Evolutionary conservation across 2,329 filamentous ascomycete species (phyloP).

Genomic region (Penicillium sp.): DNA sequence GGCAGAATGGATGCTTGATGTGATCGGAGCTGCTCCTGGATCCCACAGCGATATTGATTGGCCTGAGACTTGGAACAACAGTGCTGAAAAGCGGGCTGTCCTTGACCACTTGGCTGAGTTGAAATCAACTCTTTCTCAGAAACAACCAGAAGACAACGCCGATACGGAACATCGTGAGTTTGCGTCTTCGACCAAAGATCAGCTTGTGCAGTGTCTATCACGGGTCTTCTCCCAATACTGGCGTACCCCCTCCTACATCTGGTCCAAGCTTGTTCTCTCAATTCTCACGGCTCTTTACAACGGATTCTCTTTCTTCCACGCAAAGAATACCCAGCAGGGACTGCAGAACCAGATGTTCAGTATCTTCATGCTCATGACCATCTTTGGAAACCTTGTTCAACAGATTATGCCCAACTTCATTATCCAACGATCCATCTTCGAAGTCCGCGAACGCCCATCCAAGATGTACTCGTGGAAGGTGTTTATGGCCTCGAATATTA

Average conservation of each 20-base stretch:
- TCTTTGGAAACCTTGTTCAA: slow-evolving; percentile 50
- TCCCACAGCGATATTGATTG: slow-evolving; percentile 49
- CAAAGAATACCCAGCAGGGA: slow-evolving; percentile 66
- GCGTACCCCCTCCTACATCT: slow-evolving; percentile 78
- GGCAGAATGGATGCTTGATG: slow-evolving; percentile 61
- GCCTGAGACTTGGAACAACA: slow-evolving; percentile 58
- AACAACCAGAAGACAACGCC: slow-evolving; percentile 45
- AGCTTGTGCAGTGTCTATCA: slow-evolving; percentile 60
- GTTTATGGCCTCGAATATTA: slow-evolving; percentile 74
- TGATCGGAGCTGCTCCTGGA: slow-evolving; percentile 56
- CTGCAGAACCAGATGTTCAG: slow-evolving; percentile 79
- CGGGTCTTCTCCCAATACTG: slow-evolving; percentile 84
- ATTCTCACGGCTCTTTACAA: slow-evolving; percentile 62
- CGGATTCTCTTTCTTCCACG: slow-evolving; percentile 70
- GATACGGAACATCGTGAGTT: too few relatives aligned
- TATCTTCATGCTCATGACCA: slow-evolving; percentile 66
- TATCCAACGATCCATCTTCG: slow-evolving; percentile 71
- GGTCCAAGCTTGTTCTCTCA: slow-evolving; percentile 63
- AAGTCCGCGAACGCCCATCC: slow-evolving; percentile 74
- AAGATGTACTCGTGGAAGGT: slow-evolving; percentile 79
- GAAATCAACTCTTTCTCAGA: slow-evolving; percentile 33
- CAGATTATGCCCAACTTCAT: slow-evolving; percentile 73
- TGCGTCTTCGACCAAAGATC: slow-evolving; percentile 62
- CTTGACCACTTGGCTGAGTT: too few relatives aligned
- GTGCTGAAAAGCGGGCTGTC: slow-evolving; percentile 41